phyloP scores from a whole-genome alignment of 2,329 filamentous ascomycete genomes.

The Ramichloridium luteum region DNA sequence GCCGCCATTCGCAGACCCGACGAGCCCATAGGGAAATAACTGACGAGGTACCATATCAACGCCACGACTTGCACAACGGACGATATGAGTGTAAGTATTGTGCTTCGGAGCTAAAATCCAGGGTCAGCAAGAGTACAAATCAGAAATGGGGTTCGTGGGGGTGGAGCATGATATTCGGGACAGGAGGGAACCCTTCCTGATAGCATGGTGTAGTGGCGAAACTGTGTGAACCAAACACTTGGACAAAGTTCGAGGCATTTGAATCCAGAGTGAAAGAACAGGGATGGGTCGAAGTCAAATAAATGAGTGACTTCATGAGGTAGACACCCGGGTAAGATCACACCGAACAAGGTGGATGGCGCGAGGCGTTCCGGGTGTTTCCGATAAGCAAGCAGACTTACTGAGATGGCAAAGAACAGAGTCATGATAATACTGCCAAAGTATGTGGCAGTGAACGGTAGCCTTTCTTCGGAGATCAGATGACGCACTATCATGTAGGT shows the following conservation, averaged over 20 bases:
- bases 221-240: too few species aligned
- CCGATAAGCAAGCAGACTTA: conserved; percentile 41
- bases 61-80: conserved; percentile 73
- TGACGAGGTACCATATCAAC: conserved; percentile 85
- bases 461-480: conserved; percentile 66
- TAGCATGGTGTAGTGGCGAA: too few species aligned
- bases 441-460: conserved; percentile 90
- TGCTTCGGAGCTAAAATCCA: conserved; percentile 59
- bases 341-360: too few species aligned
- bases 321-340: too few species aligned
- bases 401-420: conserved; percentile 81
- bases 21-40: conserved; percentile 95
- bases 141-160: too few species aligned
- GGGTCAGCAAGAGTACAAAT: conserved; percentile 3
- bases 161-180: too few species aligned
- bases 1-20: conserved; percentile 77
- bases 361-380: too few species aligned
- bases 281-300: too few species aligned
- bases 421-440: conserved; percentile 87
- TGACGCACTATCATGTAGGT: conserved; percentile 47
- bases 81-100: conserved; percentile 72
- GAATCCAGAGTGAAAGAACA: too few species aligned
- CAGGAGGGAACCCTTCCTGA: too few species aligned
- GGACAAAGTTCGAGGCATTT: too few species aligned
- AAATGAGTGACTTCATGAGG: too few species aligned